Base-by-base conservation (phyloP, 2,329 filamentous ascomycete species). In the Emericellopsis atlantica region DNA sequence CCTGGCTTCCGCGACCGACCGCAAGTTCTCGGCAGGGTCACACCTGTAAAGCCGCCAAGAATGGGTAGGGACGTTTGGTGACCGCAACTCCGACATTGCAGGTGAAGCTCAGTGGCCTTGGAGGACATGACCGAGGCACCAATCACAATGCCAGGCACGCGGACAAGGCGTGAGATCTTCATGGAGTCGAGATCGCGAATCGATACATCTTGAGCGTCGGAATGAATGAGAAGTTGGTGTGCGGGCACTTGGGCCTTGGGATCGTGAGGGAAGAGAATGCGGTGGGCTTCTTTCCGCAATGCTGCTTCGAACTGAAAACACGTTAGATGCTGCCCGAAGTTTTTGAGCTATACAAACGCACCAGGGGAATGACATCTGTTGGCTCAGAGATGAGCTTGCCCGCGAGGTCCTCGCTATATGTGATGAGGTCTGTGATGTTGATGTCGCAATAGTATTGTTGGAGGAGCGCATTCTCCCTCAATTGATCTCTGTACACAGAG, bases 401-500 rank as follows among this genome's bases (percentile, higher is more conserved):
- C 23, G 90, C 92, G 45, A 98, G 72, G 59, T 95, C 88, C 62
- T 96, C 90, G 55, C 94, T 92, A 65, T 89, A 96, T 46, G 84
- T 92, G 59, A 96, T 96, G 44, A 98, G 68, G 59, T 98, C 90
- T 46, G 84, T 86, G 51, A 98, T 86, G 59, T 98, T 89, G 57
- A 98, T 77, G 59, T 98, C 90, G 67, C 92, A 95, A 61, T 82
- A 95, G 66, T 88, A 96, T 53, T 89, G 88, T 59, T 95, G 92
- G 34, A 95, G 72, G 2, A 96, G 74, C 7, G 92, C 88, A 66
- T 98, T 98, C 57, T 96, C 88, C 53, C 86, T 79, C 44, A 98
- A 76, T 64, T 96, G 92, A 54, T 96, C 90, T 74, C 92, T 93
- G 51, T 4, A 37, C 26, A 29, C 12, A 7, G 12, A 3, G 12